Evolutionary conservation across 192 early-diverging fungal genomes (phyloP).

Genomic region (Backusella psychrophila): DNA sequence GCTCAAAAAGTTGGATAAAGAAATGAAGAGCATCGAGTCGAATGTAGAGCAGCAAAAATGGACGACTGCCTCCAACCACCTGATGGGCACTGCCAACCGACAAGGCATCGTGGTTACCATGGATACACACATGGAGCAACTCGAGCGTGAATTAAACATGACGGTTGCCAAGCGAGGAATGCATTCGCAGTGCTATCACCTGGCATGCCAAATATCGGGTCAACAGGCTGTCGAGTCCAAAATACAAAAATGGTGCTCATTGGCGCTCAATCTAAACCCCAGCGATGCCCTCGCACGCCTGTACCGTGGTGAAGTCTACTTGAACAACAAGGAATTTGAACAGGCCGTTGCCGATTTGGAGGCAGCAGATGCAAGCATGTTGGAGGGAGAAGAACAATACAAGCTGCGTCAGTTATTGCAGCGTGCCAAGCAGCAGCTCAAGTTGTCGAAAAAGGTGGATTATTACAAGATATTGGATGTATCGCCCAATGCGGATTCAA

Average conservation of each 20-base stretch:
- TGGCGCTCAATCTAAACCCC: constrained; percentile 66
- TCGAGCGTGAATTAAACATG: constrained; percentile 18
- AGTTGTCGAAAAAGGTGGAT: constrained; percentile 67
- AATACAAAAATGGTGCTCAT: constrained; percentile 65
- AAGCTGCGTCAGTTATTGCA: constrained; percentile 52
- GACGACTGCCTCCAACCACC: constrained; percentile 51
- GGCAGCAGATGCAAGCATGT: constrained; percentile 62
- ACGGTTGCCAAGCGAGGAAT: constrained; percentile 31
- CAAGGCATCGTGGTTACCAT: constrained; percentile 29
- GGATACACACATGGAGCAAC: constrained; percentile 27
- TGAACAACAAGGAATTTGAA: constrained; percentile 74
- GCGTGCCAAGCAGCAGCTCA: constrained; percentile 58
- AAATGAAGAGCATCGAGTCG: constrained; percentile 55
- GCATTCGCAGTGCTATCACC: constrained; percentile 43
- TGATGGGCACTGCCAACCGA: constrained; percentile 42
- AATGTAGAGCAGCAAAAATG: constrained; percentile 59
- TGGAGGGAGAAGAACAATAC: constrained; percentile 20
- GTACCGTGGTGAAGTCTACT: constrained; percentile 64
- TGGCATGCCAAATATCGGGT: constrained; percentile 61
- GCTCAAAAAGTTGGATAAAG: constrained; percentile 77
- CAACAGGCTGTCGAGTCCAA: constrained; percentile 52
- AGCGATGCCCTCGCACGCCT: constrained; percentile 73
- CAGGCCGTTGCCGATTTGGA: constrained; percentile 72
- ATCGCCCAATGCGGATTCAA: constrained; percentile 60
- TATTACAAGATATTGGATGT: constrained; percentile 95